phyloP scores from a whole-genome alignment of 768 basidiomycete genomes.

The Leucosporidium creatinivorum region DNA sequence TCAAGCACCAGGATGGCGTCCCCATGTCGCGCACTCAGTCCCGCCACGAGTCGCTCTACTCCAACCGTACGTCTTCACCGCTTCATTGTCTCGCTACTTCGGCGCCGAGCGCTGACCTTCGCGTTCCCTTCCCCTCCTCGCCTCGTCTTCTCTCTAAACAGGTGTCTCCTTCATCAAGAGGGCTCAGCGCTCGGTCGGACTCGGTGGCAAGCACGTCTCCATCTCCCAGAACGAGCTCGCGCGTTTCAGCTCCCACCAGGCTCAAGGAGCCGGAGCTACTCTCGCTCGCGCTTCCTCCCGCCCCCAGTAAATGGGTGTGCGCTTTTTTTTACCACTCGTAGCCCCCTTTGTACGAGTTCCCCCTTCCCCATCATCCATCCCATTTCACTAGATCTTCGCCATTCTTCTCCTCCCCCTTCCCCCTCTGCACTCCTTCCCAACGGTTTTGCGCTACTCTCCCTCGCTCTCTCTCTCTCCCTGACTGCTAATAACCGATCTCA shows the following conservation, averaged over 20 bases:
- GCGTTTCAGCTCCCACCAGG: slow-evolving; percentile 79
- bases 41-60: slow-evolving; percentile 80
- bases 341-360: no score
- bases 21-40: slow-evolving; percentile 81
- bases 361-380: no score
- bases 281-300: slow-evolving; percentile 51
- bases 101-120: no score
- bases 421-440: no score
- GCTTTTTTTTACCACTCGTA: slow-evolving; percentile 16
- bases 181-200: slow-evolving; percentile 79
- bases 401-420: no score
- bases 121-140: no score
- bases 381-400: no score
- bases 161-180: slow-evolving; percentile 58
- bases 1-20: slow-evolving; percentile 51
- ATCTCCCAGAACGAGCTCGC: slow-evolving; percentile 56
- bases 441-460: no score
- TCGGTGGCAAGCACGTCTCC: slow-evolving; percentile 52
- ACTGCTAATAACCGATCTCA: no score
- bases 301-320: slow-evolving; percentile 3
- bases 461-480: no score
- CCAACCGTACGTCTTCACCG: slow-evolving; percentile 47
- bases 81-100: no score
- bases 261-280: slow-evolving; percentile 64
- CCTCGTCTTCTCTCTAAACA: no score